phyloP scores from a whole-genome alignment of 2,329 filamentous ascomycete genomes.

The Rosellinia necatrix region DNA sequence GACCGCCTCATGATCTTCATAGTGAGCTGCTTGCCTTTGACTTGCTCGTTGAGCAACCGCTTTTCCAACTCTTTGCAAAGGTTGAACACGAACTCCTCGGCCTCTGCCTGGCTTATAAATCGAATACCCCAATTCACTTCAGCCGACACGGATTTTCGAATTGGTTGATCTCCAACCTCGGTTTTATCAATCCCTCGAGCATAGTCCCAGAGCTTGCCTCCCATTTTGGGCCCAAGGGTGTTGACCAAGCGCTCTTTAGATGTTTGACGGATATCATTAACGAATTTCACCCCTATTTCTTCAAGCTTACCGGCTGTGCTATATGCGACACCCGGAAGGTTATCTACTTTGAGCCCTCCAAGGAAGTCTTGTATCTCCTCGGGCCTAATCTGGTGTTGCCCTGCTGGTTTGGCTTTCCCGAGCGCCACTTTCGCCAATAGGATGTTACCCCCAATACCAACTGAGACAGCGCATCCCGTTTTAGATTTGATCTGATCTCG shows the following conservation, averaged over 20 bases:
- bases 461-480: conserved; percentile 86
- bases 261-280: conserved; percentile 80
- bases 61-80: conserved; percentile 84
- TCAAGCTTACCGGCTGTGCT: conserved; percentile 88
- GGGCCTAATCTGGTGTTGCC: conserved; percentile 85
- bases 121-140: conserved; percentile 99
- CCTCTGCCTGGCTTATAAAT: conserved; percentile 89
- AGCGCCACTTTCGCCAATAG: conserved; percentile 89
- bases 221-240: conserved; percentile 86
- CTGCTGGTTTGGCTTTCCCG: conserved; percentile 90
- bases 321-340: conserved; percentile 89
- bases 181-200: conserved; percentile 82
- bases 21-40: conserved; percentile 86
- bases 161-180: conserved; percentile 83
- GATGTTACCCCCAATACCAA: conserved; percentile 91
- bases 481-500: conserved; percentile 71
- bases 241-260: conserved; percentile 76
- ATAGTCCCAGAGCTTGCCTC: conserved; percentile 88
- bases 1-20: conserved; percentile 94
- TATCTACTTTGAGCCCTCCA: conserved; percentile 75
- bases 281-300: conserved; percentile 79
- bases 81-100: conserved; percentile 86
- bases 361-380: conserved; percentile 79
- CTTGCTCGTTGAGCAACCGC: conserved; percentile 78
- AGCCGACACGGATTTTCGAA: conserved; percentile 92